Base-by-base conservation (phyloP, 352 stramenopile species). In the Globisporangium nodosum region DNA sequence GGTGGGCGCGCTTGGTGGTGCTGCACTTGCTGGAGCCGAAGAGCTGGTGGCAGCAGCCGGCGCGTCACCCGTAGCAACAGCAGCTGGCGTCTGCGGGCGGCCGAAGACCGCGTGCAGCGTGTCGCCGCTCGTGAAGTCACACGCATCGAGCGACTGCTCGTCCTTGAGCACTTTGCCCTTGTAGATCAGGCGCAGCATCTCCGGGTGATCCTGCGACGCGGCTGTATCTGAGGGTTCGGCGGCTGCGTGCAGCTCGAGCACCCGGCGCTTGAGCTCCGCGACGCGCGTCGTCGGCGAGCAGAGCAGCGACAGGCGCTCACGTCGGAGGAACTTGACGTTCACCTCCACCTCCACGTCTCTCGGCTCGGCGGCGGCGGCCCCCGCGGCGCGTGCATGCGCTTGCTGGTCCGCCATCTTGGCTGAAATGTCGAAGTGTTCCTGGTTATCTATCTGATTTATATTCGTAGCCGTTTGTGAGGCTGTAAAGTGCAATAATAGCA, bases 101-200 rank as follows among this genome's bases (percentile, higher is more conserved):
- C 60, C 55, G 35, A 74, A 61, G 11, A 82, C 71, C 12, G 66
- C 73, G 45, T 82, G 73, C 18, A 82, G 62, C 16, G 73, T 82
- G 47, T 82, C 73, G 15, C 57, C 60, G 20, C 72, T 46, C 45
- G 60, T 45, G 54, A 82, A 82, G 56, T 63, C 53, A 56, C 71
- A 76, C 15, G 58, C 24, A 2, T 33, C 45, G 33, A 82, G 69
- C 49, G 56, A 49, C 37, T 72, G 68, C 37, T 70, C 61, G 55
- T 82, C 65, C 45, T 79, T 74, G 30, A 82, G 56, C 27, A 82
- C 70, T 35, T 77, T 82, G 15, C 73, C 73, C 51, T 80, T 79
- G 71, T 82, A 82, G 42, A 82, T 82, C 20, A 82, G 50, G 11
- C 71, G 66, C 58, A 78, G 52, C 8, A 60, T 54, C 5, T 35